Base-by-base conservation (phyloP, 768 basidiomycete species). In the Cyathus striatus region DNA sequence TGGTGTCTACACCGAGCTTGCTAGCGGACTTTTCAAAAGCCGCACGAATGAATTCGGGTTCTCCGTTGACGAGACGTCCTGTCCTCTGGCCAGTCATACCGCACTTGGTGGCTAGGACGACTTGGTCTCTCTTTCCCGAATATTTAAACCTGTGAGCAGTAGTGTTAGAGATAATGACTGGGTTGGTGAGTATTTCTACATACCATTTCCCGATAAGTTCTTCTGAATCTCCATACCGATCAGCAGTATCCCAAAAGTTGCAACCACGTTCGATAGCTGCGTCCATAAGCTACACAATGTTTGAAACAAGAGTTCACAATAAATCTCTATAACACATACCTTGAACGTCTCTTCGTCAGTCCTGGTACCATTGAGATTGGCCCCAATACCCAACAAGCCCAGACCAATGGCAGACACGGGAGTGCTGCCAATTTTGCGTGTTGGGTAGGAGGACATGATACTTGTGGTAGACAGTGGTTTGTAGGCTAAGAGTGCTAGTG, bases 41-140 rank as follows among this genome's bases (percentile, higher is more conserved):
- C 35, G 64, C 49, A 4, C 57, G 61, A 9, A 70, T 66, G 42
- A 75, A 72, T 42, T 70, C 61, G 0, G 69, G 63, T 41, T 44
- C 69, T 37, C 46, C 64, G 42, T 59, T 49, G 25, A 52, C 13
- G 23, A 22, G 16, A n/a, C n/a, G 7, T 30, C 48, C 56, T 7
- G 42, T 51, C 14, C 40, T 45, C 23, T n/a, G 47, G 40, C 12
- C 35, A 25, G 2, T n/a, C 45, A 47, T 18, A 2, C 64, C 58
- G 17, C 55, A 61, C 46, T 85, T 84, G 16, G 80, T 81, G 2
- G 80, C 79, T 16, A 85, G 65, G 60, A 83, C 84, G 22, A 81
- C 77, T 24, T 76, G 62, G 16, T 62, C 49, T 21, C 76, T 62
- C 41, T 74, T 75, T 6, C 76, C 77, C 7, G 72, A 75, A 12